Evolutionary conservation across 192 early-diverging fungal genomes (phyloP), one percentile per base, ranked within the genome.

Genomic region (Gryganskiella cystojenkinii): DNA sequence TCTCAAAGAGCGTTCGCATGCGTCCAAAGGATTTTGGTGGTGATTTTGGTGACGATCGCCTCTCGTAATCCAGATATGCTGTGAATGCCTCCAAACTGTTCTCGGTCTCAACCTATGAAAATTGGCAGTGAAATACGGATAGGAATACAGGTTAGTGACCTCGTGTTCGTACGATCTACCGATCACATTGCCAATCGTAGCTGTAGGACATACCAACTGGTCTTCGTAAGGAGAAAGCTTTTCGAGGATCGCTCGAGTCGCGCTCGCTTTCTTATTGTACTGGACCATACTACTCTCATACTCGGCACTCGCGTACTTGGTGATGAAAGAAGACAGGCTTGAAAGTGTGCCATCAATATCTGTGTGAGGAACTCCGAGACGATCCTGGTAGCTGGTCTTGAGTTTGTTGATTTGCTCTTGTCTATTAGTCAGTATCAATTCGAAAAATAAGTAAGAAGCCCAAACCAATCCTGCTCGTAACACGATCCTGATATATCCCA

Each of bases 251-350:
- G 65, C 47, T 54, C 84, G 82, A 2, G 88, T 81, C 25, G 76
- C 79, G 37, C 81, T 52, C 25, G 71, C 81, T 14, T 82, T 71
- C 14, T 67, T 67, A 47, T 83, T 92, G 31, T 81, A 75, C 22
- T 67, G 25, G 1, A 84, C 60, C 85, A 94, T 80, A 2, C 54
- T 70, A 1, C 52, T 52, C 61, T 92, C 92, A 68, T 91, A 94
- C 14, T 88, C 68, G 2, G 42, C 57, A 45, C 64, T 63, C 50
- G 87, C 81, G 50, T 85, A 83, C 11, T 62, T 65, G 11, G 84
- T 84, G 37, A 93, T 87, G 56, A 93, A 91, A 1, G 82, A 67
- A 3, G 91, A 92, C 56, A 91, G 89, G 19, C 64, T 69, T 13
- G 64, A 73, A 27, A 92, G 92, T 0, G 93, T 93, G 11, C 85